Evolutionary conservation across 768 basidiomycete genomes (phyloP), one percentile per base, ranked within the genome.

Genomic region (Lyophyllum semitale): DNA sequence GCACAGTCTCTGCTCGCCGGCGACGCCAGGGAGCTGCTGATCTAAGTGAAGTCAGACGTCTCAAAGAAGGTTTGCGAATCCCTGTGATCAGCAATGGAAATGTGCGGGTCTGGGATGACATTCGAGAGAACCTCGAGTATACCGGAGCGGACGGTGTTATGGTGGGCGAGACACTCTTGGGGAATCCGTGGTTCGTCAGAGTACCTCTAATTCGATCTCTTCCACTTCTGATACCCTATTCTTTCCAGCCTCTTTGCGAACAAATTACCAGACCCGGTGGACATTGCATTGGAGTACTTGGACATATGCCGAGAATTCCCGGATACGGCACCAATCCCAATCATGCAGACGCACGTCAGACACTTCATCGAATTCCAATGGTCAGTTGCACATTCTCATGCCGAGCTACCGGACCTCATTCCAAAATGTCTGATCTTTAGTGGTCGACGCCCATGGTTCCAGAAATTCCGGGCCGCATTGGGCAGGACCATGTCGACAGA

Each of bases 1-100:
- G 91, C 7, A 83, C 84, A 20, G 87, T 89, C 20, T 87, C 88
- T 26, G 77, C 87, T 12, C 81, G 79, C 41, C 79, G 84, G n/a
- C 77, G 91, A 20, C 75, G 91, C 11, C 84, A 88, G 53, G 89
- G 90, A 11, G 73, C 86, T 20, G 89, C 88, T n/a, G 79, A 89
- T 63, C 78, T 91, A 13, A 69, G 71, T 47, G 75, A 84, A 57
- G 82, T 91, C 41, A 82, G 76, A 51, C 68, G 66, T 38, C 75
- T 91, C 27, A 85, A 84, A 62, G 72, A 79, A 0, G 63, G 67
- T 23, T 62, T 88, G 4, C 54, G 63, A 1, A 68, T 90, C 4
- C 87, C 85, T 8, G 81, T 91, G 48, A 71, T 92, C 45, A 89
- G 87, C 69, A 93, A 93, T 63, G 91, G 91, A 11, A 92, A 92